Evolutionary conservation across 208 protist species (phyloP), one percentile per base, ranked within the genome.

Genomic region (Angomonas deanei): DNA sequence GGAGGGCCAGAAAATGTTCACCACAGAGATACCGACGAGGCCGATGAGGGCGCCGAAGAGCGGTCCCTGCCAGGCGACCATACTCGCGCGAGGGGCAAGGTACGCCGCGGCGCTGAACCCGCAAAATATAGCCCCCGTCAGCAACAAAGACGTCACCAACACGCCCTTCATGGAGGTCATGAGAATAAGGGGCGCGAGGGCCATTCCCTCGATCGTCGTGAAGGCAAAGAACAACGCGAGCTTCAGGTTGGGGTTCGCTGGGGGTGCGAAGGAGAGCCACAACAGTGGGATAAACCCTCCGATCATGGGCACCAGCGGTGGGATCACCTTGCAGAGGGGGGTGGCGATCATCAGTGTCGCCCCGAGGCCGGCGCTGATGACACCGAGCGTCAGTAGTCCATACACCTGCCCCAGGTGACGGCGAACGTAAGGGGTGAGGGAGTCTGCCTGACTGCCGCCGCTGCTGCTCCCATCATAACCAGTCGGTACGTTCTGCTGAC

Each of bases 1-100:
- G 21, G 83, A 90, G 3, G 89, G 89, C 68, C 85, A 96, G 71
- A 96, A 93, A 46, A 93, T 66, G 75, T 90, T 91, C 10, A 96
- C 54, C 10, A 96, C 47, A 6, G 82, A 89, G 55, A 96, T 75
- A 6, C 78, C 89, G 24, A 96, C 76, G 61, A 96, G 74, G 49
- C 89, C 89, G 28, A 96, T 88, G 17, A 96, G 74, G 13, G 78
- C 82, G 0, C 84, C 89, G 58, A 92, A 93, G 10, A 96, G 74
- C 0, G 89, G 89, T 0, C 89, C 89, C 61, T 96, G 89, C 78
- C 86, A 86, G 36, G 82, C 84, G 19, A 96, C 67, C 34, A 92
- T 62, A 28, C 80, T 91, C 17, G 84, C 89, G 15, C 82, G 84
- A 10, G 89, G 89, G 8, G 86, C 68, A 23, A 96, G 63, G 60